Percentiles rank a stretch among this genome's conserved stretches.
These are phyloP conservation scores for Amborella trichopoda DNA, from an alignment of 164 flowering plant genomes.

Conservation along the genomic window DNA sequence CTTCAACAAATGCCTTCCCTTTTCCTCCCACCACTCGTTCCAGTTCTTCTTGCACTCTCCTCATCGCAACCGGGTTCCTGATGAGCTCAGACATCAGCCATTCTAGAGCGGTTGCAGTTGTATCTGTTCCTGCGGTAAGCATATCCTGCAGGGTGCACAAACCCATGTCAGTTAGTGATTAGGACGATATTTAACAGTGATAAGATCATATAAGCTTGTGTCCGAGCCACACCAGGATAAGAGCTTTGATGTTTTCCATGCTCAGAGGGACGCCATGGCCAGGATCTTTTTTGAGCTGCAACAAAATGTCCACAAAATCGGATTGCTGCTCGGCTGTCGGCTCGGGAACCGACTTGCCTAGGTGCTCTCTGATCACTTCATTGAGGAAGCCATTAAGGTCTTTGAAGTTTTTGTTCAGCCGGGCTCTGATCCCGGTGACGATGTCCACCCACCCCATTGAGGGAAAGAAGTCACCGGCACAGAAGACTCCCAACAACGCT, in stretches of 20 bases:
- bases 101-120: conserved; percentile 16
- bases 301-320: conserved; percentile 28
- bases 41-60: conserved; percentile 9
- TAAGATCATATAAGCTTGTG: no score
- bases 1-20: neutral
- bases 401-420: conserved; percentile 16
- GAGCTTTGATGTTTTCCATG: conserved; percentile 20
- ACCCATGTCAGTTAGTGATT: no score
- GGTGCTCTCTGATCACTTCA: conserved; percentile 20
- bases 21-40: conserved; percentile 6
- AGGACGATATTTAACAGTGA: no score
- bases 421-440: conserved; percentile 12
- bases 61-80: conserved; percentile 6
- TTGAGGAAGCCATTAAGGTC: conserved; percentile 19
- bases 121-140: conserved; percentile 16
- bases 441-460: conserved; percentile 26
- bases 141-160: no score
- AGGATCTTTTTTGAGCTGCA: conserved; percentile 17
- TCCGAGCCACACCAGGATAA: conserved; percentile 22
- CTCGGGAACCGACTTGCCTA: conserved; percentile 4
- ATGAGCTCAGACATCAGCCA: conserved; percentile 25
- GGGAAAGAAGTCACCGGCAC: conserved; percentile 28
- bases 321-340: conserved; percentile 9
- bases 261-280: conserved; percentile 4
- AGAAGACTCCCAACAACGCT: conserved; percentile 11